Base-by-base conservation (phyloP, 768 basidiomycete species). In the Phlegmacium glaucopus region DNA sequence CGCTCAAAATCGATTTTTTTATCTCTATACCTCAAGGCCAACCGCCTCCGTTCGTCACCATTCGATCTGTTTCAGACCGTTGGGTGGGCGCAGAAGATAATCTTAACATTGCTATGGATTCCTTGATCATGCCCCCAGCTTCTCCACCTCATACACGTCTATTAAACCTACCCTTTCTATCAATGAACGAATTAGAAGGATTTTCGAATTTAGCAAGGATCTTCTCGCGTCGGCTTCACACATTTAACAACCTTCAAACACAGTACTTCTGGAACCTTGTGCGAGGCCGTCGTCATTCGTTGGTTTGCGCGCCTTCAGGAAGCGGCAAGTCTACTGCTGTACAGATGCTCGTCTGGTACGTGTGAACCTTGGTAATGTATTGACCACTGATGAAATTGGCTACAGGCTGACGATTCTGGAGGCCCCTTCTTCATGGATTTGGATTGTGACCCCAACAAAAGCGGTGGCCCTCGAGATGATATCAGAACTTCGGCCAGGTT, bases 81-180 rank as follows among this genome's bases (percentile, higher is more conserved):
- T 99, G 96, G 96, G 73, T 96, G 54, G 92, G 92, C 2, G 88
- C 94, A 1, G 94, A 96, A 57, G 81, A 90, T 44, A 83, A 87
- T 50, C 57, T 85, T 7, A 52, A 56, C 2, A 72, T 97, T 34
- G 64, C 82, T 3, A 63, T 98, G 34, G 80, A 83, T 1, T 69
- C 74, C 4, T 67, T 97, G 25, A 66, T 82, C 40, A 94, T 98
- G 87, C 96, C 96, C 1, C 44, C 61, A 11, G 58, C 65, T 12
- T 78, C 80, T 16, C 66, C 69, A 42, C 77, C 72, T 41, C 83
- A 80, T 57, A 84, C 83, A 0, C 73, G 79, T 25, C 68, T 85
- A 6, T 62, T 94, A 39, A 77, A 88, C 49, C 72, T 94, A 10
- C 90, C 93, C 2, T 86, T 88, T 62, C 75, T 98, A 7, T 63